Evolutionary conservation across 768 basidiomycete genomes (phyloP), one percentile per base, ranked within the genome.

Genomic region (Tubosaeta sp.): DNA sequence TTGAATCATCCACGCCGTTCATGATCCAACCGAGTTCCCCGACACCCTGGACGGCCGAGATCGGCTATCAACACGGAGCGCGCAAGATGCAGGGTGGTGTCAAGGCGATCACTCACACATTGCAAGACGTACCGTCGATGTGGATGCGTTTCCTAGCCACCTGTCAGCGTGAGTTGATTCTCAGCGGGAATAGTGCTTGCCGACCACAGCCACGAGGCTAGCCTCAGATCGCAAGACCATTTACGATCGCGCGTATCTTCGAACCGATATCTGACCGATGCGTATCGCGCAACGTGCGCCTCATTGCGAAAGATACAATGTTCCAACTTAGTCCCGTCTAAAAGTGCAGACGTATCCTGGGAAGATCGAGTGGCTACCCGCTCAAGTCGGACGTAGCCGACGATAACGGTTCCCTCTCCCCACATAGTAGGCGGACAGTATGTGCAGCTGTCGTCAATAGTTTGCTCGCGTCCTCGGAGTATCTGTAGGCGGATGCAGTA

Each of bases 321-420:
- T 24, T 40, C 22, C 19, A 39, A 21, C 21, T 39, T 39, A 21
- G 19, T 11, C 38, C 9, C 21, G 21, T 39, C 38, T 6, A 21
- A 18, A 39, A 39, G 21, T 43, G 44, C 13, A 64, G 29, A 29
- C 60, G 11, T 19, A 11, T 27, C 42, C 6, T 25, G 27, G 16
- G 16, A 14, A n/a, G 12, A 11, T 42, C 24, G 41, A 42, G 9
- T 41, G n/a, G 10, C 61, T 53, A 22, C 71, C 73, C 52, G 71
- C 63, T 73, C 74, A 56, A 76, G 58, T 58, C 74, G 75, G 67
- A 79, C 74, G 46, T 69, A 62, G 19, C 76, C 74, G 30, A 73
- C 69, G 22, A 66, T 64, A 54, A 77, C 74, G 46, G 73, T 56
- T 49, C n/a, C n/a, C n/a, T n/a, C n/a, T n/a, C n/a, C 73, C 63